phyloP scores from a whole-genome alignment of 164 flowering plant species.

The Tinospora cordifolia region DNA sequence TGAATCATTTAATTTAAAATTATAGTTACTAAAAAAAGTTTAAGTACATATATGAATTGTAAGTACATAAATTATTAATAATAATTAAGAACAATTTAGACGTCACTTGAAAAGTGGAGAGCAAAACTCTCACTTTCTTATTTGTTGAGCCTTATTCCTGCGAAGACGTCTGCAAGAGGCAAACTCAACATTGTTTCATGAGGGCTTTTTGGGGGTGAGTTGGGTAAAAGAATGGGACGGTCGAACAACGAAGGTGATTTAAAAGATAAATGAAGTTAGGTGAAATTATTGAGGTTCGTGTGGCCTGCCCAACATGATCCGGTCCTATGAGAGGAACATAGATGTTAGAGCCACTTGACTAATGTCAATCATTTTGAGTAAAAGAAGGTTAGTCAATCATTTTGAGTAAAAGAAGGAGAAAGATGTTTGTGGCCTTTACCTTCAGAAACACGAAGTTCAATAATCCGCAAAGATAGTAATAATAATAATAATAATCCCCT shows the following conservation, averaged over 20 bases:
- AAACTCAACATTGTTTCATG: not conserved
- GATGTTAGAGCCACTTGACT: not conserved
- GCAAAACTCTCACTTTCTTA: not conserved
- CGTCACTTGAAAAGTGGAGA: too few relatives aligned
- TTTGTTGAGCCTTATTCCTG: not conserved
- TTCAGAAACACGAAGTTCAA: not conserved
- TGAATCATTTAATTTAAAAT: too few relatives aligned
- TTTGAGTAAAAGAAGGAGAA: not conserved
- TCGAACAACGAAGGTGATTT: not conserved
- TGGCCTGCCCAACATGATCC: not conserved
- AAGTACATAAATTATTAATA: too few relatives aligned
- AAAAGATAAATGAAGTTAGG: not conserved
- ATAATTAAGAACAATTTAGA: not conserved
- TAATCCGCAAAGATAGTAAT: not conserved
- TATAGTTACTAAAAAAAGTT: too few relatives aligned
- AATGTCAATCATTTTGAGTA: not conserved
- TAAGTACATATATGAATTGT: too few relatives aligned
- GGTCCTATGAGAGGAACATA: not conserved
- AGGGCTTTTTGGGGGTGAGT: conserved; percentile 1
- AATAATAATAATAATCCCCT: too few relatives aligned
- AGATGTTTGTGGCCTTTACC: not conserved
- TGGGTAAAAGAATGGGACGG: conserved; percentile 1
- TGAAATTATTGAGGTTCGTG: not conserved
- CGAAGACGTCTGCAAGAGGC: not conserved
- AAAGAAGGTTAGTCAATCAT: not conserved